These are phyloP conservation scores for Histomonas meleagridis DNA, from an alignment of 208 protist species.

Conservation along the genomic window DNA sequence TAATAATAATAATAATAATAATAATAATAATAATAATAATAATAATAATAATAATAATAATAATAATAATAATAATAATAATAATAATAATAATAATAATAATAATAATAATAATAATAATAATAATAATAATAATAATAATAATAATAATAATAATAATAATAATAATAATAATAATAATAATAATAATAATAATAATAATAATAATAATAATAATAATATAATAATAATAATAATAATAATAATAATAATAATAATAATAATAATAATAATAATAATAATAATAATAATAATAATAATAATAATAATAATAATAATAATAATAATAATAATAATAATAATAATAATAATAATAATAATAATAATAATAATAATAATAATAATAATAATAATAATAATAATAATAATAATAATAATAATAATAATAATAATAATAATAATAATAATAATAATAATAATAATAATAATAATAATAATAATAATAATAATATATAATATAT, in stretches of 20 bases:
- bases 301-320: slow-evolving; percentile 25
- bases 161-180: background rate
- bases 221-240: slow-evolving; percentile 35
- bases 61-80: background rate
- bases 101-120: background rate
- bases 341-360: background rate
- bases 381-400: background rate
- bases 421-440: background rate
- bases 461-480: background rate
- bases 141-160: background rate
- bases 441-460: slow-evolving; percentile 3
- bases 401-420: background rate
- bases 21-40: background rate
- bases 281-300: background rate
- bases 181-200: background rate
- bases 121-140: background rate
- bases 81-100: background rate
- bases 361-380: background rate
- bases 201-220: background rate
- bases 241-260: slow-evolving; percentile 36
- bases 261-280: background rate
- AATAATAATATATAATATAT: background rate
- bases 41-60: background rate
- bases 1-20: background rate
- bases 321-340: background rate